Evolutionary conservation across 2,329 filamentous ascomycete species (phyloP).

Genomic region (Calonectria pseudoreteaudii): DNA sequence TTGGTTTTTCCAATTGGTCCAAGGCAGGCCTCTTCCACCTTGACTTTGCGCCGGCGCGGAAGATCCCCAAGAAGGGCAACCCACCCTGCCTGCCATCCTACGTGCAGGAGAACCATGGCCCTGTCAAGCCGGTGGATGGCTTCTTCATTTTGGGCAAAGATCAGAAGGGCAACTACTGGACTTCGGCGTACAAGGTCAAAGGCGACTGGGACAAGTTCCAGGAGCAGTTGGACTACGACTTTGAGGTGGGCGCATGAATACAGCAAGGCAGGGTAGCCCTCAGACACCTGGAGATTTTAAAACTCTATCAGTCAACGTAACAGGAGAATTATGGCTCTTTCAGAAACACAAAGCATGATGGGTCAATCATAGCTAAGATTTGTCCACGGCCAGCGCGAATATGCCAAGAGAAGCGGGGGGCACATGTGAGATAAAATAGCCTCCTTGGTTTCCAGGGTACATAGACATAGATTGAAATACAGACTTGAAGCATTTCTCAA

Average conservation of each 20-base stretch:
- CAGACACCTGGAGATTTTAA: not conserved
- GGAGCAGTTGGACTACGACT: constrained; percentile 15
- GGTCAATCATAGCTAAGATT: not conserved
- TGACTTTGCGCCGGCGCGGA: constrained; percentile 21
- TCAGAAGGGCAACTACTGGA: constrained; percentile 30
- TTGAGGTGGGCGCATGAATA: constrained; percentile 3
- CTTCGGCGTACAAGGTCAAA: constrained; percentile 23
- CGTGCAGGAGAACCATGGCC: constrained; percentile 10
- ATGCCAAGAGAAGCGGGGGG: not conserved
- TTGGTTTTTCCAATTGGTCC: constrained; percentile 25
- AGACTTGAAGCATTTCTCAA: not conserved
- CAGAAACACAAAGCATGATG: not conserved
- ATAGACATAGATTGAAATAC: not conserved
- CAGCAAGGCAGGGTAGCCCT: not conserved
- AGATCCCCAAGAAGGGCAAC: not conserved
- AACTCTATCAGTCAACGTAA: not conserved
- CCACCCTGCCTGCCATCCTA: not conserved
- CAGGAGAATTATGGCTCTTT: not conserved
- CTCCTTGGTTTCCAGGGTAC: not conserved
- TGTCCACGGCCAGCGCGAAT: not conserved
- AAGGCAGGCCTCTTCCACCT: constrained; percentile 27
- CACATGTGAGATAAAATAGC: not conserved
- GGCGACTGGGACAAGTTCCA: constrained; percentile 25
- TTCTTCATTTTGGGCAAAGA: constrained; percentile 15
- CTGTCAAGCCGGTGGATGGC: constrained; percentile 12